Evolutionary conservation across 2,329 filamentous ascomycete species (phyloP), one percentile per base, ranked within the genome.

Genomic region (Aspergillus glaucus): DNA sequence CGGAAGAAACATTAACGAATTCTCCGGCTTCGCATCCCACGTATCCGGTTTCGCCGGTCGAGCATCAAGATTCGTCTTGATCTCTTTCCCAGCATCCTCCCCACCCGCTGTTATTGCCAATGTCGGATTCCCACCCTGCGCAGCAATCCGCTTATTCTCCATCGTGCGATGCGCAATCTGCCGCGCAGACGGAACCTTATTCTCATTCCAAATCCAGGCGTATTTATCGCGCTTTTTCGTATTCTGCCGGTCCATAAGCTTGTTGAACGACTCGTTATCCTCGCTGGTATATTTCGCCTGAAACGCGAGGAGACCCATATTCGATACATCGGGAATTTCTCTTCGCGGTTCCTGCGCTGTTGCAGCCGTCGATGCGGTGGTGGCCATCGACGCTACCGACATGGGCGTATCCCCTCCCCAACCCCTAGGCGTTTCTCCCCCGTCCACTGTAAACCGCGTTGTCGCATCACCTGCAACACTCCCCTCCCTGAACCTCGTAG

Each of bases 231-330:
- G 85, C 45, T 79, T 81, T 66, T 90, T 92, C 52, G 84, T 79
- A 62, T 96, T 98, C 62, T 96, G 89, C 61, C 85, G 87, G 71
- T 98, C 93, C 24, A 97, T 75, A 1, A 98, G 77, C 59, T 85
- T 86, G 69, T 95, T 95, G 73, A 98, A 97, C 59, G 88, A 94
- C 65, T 96, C 93, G 63, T 97, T 97, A 66, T 98, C 93, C 68
- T 98, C 93, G 62, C 89, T 95, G 1, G 92, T 98, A 71, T 96
- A 97, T 57, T 88, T 92, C 3, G 87, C 80, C 64, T 98, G 93
- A 61, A 96, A 98, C 1, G 85, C 81, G 46, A 85, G 82, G 1
- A 98, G 78, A 51, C 86, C 90, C 75, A 97, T 82, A 58, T 85
- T 85, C 39, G 85, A 65, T 2, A 70, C 82, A 64, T 95, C 85